Evolutionary conservation across 192 early-diverging fungal genomes (phyloP), one percentile per base, ranked within the genome.

Genomic region (Backusella sp.): DNA sequence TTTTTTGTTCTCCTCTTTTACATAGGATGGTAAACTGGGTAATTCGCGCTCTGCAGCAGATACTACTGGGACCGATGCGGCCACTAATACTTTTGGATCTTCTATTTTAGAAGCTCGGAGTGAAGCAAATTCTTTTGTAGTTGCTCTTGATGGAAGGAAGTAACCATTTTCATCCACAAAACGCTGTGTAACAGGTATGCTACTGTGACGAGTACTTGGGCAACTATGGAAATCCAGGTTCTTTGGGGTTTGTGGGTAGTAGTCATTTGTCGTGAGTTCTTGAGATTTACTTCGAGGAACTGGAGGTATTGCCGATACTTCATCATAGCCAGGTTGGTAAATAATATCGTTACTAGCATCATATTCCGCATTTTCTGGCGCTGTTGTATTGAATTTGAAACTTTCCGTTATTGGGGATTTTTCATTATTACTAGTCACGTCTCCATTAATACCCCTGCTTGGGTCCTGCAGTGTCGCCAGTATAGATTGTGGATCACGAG

Each of bases 401-500:
- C 21, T 62, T 32, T 37, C n/a, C 2, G 66, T 68, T 15, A 68
- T 9, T 68, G 66, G 66, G n/a, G 34, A 68, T 35, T 68, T 68
- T 19, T 32, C 66, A 68, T 32, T 36, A 68, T 32, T 37, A 8
- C 35, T 17, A 68, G 23, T 28, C 30, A 3, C 26, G 12, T 62
- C 56, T 28, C 1, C 23, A 28, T 62, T 23, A 26, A 26, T 28
- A 62, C 56, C 56, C 21, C 23, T 62, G 2, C 11, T 62, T 26
- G 56, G 1, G 23, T 73, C 30, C 26, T 49, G 66, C 4, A 83
- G 59, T 53, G 79, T 73, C 4, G 74, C 78, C 19, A 83, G 44
- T n/a, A 83, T 67, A 15, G 77, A 73, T 46, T 83, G 75, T 9
- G 82, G 77, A 4, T 72, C 42, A 28, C 73, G 67, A 5, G 82